Evolutionary conservation across 2,329 filamentous ascomycete genomes (phyloP).

Genomic region (Xylaria multiplex): DNA sequence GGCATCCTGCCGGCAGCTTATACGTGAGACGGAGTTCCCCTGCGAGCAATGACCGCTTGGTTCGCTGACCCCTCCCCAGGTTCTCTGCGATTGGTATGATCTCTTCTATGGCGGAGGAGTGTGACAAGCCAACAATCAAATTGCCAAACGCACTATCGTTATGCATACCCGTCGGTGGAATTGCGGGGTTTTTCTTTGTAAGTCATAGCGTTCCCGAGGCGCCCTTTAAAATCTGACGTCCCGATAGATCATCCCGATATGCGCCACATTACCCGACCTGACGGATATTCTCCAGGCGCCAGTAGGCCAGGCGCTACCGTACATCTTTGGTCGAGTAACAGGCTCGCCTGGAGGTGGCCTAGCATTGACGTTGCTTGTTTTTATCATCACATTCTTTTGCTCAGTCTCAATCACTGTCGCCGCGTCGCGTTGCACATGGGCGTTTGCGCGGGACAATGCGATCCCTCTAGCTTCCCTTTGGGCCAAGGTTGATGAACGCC

Average conservation of each 20-base stretch:
- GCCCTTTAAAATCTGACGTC: constrained; percentile 10
- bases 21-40: constrained; percentile 47
- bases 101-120: constrained; percentile 70
- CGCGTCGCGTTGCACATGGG: constrained; percentile 73
- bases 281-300: constrained; percentile 58
- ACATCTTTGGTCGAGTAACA: constrained; percentile 62
- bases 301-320: constrained; percentile 64
- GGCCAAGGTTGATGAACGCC: constrained; percentile 61
- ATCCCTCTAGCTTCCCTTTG: constrained; percentile 63
- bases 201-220: constrained; percentile 22
- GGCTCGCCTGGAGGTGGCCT: constrained; percentile 62
- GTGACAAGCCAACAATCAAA: constrained; percentile 60
- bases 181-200: constrained; percentile 64
- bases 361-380: constrained; percentile 61
- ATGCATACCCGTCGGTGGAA: constrained; percentile 62
- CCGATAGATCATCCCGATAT: constrained; percentile 60
- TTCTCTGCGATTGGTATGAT: constrained; percentile 72
- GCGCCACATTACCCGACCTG: constrained; percentile 55
- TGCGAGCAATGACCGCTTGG: background rate
- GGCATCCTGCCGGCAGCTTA: constrained; percentile 68
- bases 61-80: constrained; percentile 37
- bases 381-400: constrained; percentile 67
- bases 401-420: constrained; percentile 74
- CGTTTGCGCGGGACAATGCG: constrained; percentile 69
- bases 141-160: constrained; percentile 63